phyloP scores from a whole-genome alignment of 2,329 filamentous ascomycete genomes.

The Cladosporium sp. region DNA sequence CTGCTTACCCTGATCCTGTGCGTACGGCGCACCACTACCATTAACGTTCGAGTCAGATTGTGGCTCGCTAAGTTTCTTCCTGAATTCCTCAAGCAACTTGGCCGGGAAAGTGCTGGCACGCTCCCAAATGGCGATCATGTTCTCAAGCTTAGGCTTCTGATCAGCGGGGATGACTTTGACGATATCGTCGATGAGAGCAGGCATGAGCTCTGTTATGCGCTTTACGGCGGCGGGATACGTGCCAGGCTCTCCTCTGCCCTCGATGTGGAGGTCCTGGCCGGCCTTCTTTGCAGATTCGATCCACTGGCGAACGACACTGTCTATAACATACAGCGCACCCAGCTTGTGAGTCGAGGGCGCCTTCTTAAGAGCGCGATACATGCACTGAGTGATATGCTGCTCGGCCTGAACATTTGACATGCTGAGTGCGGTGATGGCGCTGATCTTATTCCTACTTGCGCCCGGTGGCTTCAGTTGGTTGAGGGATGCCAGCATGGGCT shows the following conservation, averaged over 20 bases:
- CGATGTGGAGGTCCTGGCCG: conserved; percentile 64
- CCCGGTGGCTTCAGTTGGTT: conserved; percentile 86
- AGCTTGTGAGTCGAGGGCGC: conserved; percentile 93
- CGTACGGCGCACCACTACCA: conserved; percentile 15
- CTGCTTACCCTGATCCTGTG: conserved; percentile 14
- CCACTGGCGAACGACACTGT: conserved; percentile 99
- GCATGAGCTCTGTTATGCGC: conserved; percentile 92
- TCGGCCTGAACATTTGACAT: conserved; percentile 90
- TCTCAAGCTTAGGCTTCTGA: conserved; percentile 97
- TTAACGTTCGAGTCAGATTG: conserved; percentile 13
- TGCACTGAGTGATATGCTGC: conserved; percentile 89
- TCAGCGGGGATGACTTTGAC: conserved; percentile 80
- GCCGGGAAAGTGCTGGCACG: conserved; percentile 86
- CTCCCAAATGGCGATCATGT: conserved; percentile 97
- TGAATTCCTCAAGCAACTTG: conserved; percentile 76
- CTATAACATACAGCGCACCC: conserved; percentile 99
- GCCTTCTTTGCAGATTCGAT: conserved; percentile 87
- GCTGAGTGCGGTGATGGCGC: conserved; percentile 79
- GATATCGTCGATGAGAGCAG: conserved; percentile 92
- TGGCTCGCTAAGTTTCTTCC: conserved; percentile 51
- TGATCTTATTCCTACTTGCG: conserved; percentile 89
- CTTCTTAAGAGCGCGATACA: conserved; percentile 96
- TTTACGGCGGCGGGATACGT: conserved; percentile 93
- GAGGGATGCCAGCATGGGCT: conserved; percentile 86
- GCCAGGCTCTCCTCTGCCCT: conserved; percentile 74